Base-by-base conservation (phyloP, 2,329 filamentous ascomycete species). In the Stagonosporopsis tanaceti region DNA sequence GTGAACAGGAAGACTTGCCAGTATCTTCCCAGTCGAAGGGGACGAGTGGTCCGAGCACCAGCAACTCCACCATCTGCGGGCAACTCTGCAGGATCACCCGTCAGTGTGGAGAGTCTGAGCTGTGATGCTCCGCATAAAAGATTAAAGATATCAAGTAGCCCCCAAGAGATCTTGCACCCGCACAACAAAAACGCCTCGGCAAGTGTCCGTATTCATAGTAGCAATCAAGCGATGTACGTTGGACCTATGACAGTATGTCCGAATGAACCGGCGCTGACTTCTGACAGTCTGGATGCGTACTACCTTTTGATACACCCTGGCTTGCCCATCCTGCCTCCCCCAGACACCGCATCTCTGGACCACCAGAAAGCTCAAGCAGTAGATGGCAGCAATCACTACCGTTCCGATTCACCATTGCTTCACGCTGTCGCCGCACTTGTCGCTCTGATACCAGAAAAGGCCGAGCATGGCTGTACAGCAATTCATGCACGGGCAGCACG, bases 241-340 rank as follows among this genome's bases (percentile, higher is more conserved):
- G 9, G 15, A 15, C 7, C 12, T 7, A 12, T 4, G 8, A 20
- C n/a, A 6, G 7, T 12, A 1, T 7, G 20, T 14, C 24, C 11
- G 34, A 25, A 17, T 32, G 1, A 2, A n/a, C 24, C 6, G 25
- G n/a, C 1, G 4, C 50, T 53, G n/a, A 50, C 15, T 2, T 17
- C 9, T 17, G 8, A 9, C 44, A 57, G 54, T 28, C 24, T 57
- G 6, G 39, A 57, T 34, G 37, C 48, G 1, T 57, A 57, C 6
- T 57, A 57, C 25, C 6, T 47, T 11, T 37, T 53, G n/a, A 45
- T 57, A 38, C 48, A 57, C 14, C 54, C 54, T n/a, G 40, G 38
- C 15, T 57, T 44, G 11, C 54, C 54, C 2, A 39, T 57, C 20
- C 20, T 57, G 15, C 54, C 54, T 28, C 37, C 54, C 20, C 37